These are phyloP conservation scores for Pseudocercospora eumusae DNA, from an alignment of 2,329 filamentous ascomycete species.

Conservation along the genomic window DNA sequence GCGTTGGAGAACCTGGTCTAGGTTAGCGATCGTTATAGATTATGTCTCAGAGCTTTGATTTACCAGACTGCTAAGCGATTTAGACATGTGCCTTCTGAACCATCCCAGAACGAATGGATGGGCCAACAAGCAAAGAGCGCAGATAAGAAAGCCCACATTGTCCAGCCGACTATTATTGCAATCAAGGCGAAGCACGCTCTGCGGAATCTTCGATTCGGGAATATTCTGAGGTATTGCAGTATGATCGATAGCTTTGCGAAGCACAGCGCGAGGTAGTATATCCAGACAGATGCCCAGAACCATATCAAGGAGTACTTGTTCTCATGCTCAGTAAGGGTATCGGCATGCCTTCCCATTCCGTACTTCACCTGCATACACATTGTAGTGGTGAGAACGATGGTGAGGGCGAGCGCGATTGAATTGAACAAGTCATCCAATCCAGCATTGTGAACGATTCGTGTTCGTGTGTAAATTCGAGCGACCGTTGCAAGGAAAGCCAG, in stretches of 20 bases:
- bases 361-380: slow-evolving; percentile 34
- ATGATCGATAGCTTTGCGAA: slow-evolving; percentile 41
- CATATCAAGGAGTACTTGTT: slow-evolving; percentile 28
- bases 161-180: slow-evolving; percentile 33
- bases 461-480: slow-evolving; percentile 28
- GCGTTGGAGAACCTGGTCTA: slow-evolving; percentile 34
- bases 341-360: slow-evolving; percentile 35
- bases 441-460: slow-evolving; percentile 29
- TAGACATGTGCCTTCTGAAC: slow-evolving; percentile 28
- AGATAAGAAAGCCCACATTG: slow-evolving; percentile 35
- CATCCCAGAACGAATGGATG: slow-evolving; percentile 37
- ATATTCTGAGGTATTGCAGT: slow-evolving; percentile 41
- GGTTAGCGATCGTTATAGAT: slow-evolving; percentile 1
- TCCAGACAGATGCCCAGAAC: slow-evolving; percentile 32
- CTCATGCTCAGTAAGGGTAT: slow-evolving; percentile 23
- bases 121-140: slow-evolving; percentile 39
- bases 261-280: slow-evolving; percentile 34
- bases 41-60: not conserved
- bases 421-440: slow-evolving; percentile 34
- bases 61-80: slow-evolving; percentile 37
- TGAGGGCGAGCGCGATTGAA: slow-evolving; percentile 21
- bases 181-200: slow-evolving; percentile 33
- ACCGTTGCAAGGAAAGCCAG: slow-evolving; percentile 28
- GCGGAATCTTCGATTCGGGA: slow-evolving; percentile 34
- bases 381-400: slow-evolving; percentile 26